phyloP scores from a whole-genome alignment of 2,329 filamentous ascomycete species.

The Moelleriella libera region DNA sequence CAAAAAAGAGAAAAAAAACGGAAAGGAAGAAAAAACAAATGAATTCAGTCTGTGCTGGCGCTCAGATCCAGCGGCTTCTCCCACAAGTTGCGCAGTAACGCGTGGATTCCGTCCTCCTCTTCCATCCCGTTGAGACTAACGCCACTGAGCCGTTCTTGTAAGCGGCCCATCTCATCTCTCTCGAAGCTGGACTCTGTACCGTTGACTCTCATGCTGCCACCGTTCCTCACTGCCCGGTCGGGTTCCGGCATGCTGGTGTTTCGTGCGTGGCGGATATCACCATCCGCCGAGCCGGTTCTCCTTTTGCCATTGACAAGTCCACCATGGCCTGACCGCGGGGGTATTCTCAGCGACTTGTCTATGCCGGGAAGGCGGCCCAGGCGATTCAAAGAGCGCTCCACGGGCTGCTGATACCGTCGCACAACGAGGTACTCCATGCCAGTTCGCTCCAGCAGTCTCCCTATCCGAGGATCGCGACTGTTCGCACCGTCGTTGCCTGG shows the following conservation, averaged over 20 bases:
- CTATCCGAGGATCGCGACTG: constrained; percentile 46
- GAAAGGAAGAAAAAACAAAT: neutral
- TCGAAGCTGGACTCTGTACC: constrained; percentile 30
- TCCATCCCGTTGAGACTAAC: constrained; percentile 33
- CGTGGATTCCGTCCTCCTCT: constrained; percentile 34
- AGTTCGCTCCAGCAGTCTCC: constrained; percentile 52
- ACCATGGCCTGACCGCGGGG: constrained; percentile 19
- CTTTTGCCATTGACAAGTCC: constrained; percentile 21
- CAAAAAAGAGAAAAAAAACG: too few species aligned
- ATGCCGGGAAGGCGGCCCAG: constrained; percentile 32
- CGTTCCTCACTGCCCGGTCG: constrained; percentile 15
- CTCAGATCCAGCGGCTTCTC: constrained; percentile 45
- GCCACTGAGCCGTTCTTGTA: constrained; percentile 32
- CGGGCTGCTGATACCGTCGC: constrained; percentile 55
- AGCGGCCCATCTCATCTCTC: constrained; percentile 25
- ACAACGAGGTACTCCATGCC: constrained; percentile 64
- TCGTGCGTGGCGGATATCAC: constrained; percentile 18
- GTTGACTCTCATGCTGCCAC: constrained; percentile 21
- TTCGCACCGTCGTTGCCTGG: constrained; percentile 36
- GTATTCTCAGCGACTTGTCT: constrained; percentile 35
- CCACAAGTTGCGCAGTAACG: constrained; percentile 44
- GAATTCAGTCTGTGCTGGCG: constrained; percentile 24
- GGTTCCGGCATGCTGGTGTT: constrained; percentile 23
- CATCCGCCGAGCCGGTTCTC: constrained; percentile 9
- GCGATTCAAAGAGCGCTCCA: constrained; percentile 44